phyloP scores from a whole-genome alignment of 495 filamentous ascomycete genomes.

The Elaphomyces granulatus region DNA sequence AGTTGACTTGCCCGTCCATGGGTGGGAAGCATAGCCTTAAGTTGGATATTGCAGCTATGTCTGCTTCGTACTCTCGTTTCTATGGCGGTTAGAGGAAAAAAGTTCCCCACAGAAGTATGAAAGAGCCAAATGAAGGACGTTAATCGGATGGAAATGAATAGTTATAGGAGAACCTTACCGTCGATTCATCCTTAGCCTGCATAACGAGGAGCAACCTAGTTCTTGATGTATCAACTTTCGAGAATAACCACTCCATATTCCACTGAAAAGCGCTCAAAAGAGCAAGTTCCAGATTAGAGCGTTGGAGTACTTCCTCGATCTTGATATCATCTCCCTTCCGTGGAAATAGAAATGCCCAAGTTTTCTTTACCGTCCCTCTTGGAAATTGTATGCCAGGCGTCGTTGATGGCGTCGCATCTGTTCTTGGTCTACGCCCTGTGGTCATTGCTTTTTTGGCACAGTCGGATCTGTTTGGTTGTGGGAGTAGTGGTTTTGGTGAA shows the following conservation, averaged over 20 bases:
- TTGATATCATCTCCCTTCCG: conserved; percentile 60
- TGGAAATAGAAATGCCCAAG: conserved; percentile 45
- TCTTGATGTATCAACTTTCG: conserved; percentile 37
- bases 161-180: conserved; percentile 30
- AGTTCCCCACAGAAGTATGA: background rate
- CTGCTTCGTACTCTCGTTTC: conserved; percentile 26
- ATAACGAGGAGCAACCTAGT: conserved; percentile 54
- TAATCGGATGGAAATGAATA: too few species aligned
- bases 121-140: background rate
- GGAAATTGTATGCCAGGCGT: conserved; percentile 44
- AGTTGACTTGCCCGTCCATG: conserved; percentile 47
- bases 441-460: background rate
- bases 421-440: background rate
- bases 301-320: conserved; percentile 79
- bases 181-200: conserved; percentile 46
- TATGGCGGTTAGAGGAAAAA: background rate
- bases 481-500: conserved; percentile 1
- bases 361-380: conserved; percentile 65
- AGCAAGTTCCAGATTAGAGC: conserved; percentile 51
- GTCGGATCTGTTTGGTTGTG: background rate
- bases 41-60: conserved; percentile 37
- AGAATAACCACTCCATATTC: conserved; percentile 60
- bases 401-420: conserved; percentile 8
- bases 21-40: conserved; percentile 67
- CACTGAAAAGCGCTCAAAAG: conserved; percentile 79